Evolutionary conservation across 1,139 yeast genomes (phyloP).

Genomic region (Sugiyamaella sp.): DNA sequence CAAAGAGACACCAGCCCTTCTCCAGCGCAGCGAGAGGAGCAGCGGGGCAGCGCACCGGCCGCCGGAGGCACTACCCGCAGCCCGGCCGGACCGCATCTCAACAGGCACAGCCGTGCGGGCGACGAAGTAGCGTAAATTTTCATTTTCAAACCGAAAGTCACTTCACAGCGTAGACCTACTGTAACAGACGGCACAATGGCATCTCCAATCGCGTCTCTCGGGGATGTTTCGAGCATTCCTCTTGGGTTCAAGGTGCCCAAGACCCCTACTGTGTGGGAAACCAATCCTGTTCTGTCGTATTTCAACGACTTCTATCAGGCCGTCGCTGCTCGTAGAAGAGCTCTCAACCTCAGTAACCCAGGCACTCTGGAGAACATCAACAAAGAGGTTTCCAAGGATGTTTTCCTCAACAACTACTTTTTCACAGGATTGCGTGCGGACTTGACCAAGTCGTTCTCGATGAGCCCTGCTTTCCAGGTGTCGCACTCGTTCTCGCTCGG

Average conservation of each 20-base stretch:
- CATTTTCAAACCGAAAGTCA: conserved; percentile 6
- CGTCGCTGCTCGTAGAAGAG: conserved; percentile 75
- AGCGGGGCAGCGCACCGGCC: conserved; percentile 15
- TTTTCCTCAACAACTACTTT: conserved; percentile 83
- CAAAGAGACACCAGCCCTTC: too few relatives aligned
- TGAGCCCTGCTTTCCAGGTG: conserved; percentile 96
- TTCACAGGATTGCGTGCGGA: conserved; percentile 98
- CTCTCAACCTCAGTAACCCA: conserved; percentile 84
- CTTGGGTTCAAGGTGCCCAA: conserved; percentile 25
- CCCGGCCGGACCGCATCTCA: conserved; percentile 4
- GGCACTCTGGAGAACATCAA: conserved; percentile 93
- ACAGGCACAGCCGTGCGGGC: background rate
- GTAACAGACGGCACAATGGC: conserved; percentile 10
- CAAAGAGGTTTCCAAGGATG: conserved; percentile 93
- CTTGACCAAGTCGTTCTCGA: conserved; percentile 85
- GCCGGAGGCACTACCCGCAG: conserved; percentile 4
- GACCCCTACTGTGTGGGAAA: conserved; percentile 60
- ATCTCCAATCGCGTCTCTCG: conserved; percentile 19
- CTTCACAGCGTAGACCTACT: background rate
- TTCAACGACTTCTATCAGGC: conserved; percentile 74
- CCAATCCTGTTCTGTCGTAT: conserved; percentile 83
- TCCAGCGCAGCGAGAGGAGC: conserved; percentile 13
- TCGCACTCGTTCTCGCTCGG: conserved; percentile 94
- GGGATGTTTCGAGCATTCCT: conserved; percentile 23
- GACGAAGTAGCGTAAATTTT: conserved; percentile 6